A percentile compares a stretch with the other conserved stretches of the same genome.
phyloP scores from a whole-genome alignment of 129 eudicot genomes.

The Smallanthus sonchifolius region DNA sequence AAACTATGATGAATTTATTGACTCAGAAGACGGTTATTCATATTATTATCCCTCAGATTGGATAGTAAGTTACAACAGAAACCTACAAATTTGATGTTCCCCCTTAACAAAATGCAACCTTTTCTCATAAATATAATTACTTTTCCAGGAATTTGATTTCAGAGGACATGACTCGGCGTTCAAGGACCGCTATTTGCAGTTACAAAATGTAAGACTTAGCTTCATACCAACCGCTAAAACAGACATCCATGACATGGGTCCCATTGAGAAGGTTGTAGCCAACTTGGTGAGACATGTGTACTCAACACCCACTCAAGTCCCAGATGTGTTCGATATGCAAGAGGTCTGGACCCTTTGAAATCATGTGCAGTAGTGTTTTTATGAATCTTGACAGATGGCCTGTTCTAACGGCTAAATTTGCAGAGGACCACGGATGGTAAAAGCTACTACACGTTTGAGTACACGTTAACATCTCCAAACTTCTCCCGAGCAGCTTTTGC shows the following conservation, averaged over 20 bases:
- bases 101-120: background rate
- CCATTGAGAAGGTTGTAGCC: slow-evolving; percentile 60
- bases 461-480: slow-evolving; percentile 53
- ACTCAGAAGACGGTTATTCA: slow-evolving; percentile 76
- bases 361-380: background rate
- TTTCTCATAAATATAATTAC: background rate
- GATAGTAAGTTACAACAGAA: slow-evolving; percentile 49
- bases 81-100: background rate
- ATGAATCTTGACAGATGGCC: background rate
- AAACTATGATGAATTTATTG: slow-evolving; percentile 60
- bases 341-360: slow-evolving; percentile 50
- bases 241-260: slow-evolving; percentile 82
- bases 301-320: slow-evolving; percentile 71
- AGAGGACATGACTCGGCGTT: slow-evolving; percentile 94
- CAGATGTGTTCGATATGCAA: slow-evolving; percentile 57
- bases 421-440: slow-evolving; percentile 76
- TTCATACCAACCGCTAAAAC: slow-evolving; percentile 78
- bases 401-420: slow-evolving; percentile 13
- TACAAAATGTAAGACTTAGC: slow-evolving; percentile 90
- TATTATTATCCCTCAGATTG: slow-evolving; percentile 88
- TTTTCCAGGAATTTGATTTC: slow-evolving; percentile 67
- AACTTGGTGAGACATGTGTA: slow-evolving; percentile 55
- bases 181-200: slow-evolving; percentile 71
- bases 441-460: slow-evolving; percentile 79
- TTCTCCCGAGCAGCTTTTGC: slow-evolving; percentile 75